Evolutionary conservation across 1,139 yeast species (phyloP).

Genomic region (Kodamaea alishanica): DNA sequence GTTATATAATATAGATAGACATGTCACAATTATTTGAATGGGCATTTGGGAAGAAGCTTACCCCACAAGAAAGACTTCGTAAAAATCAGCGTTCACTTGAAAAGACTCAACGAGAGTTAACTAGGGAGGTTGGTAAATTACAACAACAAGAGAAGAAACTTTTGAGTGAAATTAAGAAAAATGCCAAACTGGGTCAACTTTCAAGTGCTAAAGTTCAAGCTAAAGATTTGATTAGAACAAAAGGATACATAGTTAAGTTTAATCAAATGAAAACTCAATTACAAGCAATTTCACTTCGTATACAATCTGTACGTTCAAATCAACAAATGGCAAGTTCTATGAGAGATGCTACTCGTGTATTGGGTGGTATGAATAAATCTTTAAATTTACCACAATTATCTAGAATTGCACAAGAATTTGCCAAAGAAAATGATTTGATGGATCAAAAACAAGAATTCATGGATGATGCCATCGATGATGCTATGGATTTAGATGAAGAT

Average conservation of each 20-base stretch:
- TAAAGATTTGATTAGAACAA: slow-evolving; percentile 86
- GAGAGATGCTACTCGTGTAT: slow-evolving; percentile 89
- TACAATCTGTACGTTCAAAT: slow-evolving; percentile 86
- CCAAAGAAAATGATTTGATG: slow-evolving; percentile 91
- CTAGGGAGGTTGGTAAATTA: slow-evolving; percentile 78
- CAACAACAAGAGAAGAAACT: slow-evolving; percentile 91
- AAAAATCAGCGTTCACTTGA: slow-evolving; percentile 94
- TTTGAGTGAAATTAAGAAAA: slow-evolving; percentile 78
- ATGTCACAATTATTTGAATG: slow-evolving; percentile 62
- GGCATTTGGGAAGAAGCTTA: slow-evolving; percentile 90
- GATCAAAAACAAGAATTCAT: slow-evolving; percentile 98
- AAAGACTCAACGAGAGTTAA: slow-evolving; percentile 88
- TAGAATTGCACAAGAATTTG: slow-evolving; percentile 91
- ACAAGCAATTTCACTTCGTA: slow-evolving; percentile 87
- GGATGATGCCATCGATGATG: slow-evolving; percentile 96
- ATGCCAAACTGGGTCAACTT: slow-evolving; percentile 87
- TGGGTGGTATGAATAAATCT: slow-evolving; percentile 81
- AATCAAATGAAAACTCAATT: slow-evolving; percentile 92
- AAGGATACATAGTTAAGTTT: slow-evolving; percentile 78
- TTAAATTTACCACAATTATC: slow-evolving; percentile 90
- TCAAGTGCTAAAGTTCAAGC: slow-evolving; percentile 93
- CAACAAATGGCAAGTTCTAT: slow-evolving; percentile 95
- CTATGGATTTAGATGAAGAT: slow-evolving; percentile 80
- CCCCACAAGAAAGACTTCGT: slow-evolving; percentile 92
- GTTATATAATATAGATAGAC: no score